phyloP scores from a whole-genome alignment of 805 yeast species.

The Saccharomyces eubayanus region DNA sequence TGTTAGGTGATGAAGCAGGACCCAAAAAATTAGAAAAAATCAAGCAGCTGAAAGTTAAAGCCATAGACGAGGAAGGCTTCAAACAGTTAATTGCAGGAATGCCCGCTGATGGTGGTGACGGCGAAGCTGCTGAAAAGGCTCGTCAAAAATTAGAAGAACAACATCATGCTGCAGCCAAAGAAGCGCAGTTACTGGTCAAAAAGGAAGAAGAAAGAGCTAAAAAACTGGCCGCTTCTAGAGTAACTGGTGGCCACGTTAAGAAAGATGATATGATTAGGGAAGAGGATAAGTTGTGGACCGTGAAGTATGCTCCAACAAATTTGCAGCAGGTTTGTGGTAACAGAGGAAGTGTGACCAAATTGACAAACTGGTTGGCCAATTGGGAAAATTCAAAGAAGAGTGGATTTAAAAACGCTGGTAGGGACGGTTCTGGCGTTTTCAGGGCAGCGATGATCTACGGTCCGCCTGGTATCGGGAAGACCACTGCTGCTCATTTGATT shows the following conservation, averaged over 20 bases:
- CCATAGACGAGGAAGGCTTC: slow-evolving; percentile 83
- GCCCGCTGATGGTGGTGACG: slow-evolving; percentile 90
- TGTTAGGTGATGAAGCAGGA: slow-evolving; percentile 92
- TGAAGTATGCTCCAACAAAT: slow-evolving; percentile 78
- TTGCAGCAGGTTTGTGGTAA: slow-evolving; percentile 84
- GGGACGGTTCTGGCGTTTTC: slow-evolving; percentile 58
- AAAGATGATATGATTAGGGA: slow-evolving; percentile 18
- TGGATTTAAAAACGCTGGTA: slow-evolving; percentile 49
- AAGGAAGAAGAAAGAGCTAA: slow-evolving; percentile 36
- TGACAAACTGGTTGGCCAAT: slow-evolving; percentile 63
- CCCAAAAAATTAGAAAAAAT: slow-evolving; percentile 87
- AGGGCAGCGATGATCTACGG: slow-evolving; percentile 84
- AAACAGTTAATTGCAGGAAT: slow-evolving; percentile 59
- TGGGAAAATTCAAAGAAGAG: slow-evolving; percentile 58
- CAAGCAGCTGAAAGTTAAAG: slow-evolving; percentile 61
- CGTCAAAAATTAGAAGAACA: slow-evolving; percentile 61
- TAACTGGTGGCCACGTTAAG: slow-evolving; percentile 19
- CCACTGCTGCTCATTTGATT: slow-evolving; percentile 71
- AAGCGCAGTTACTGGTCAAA: slow-evolving; percentile 40
- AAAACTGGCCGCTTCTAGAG: slow-evolving; percentile 20
- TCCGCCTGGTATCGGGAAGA: slow-evolving; percentile 82
- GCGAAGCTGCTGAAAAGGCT: slow-evolving; percentile 70
- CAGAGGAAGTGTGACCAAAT: slow-evolving; percentile 58
- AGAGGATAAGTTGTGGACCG: slow-evolving; percentile 80
- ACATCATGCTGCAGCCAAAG: slow-evolving; percentile 46